Conservation (phyloP, 352 stramenopile species). For the Phytophthora constricta region DNA sequence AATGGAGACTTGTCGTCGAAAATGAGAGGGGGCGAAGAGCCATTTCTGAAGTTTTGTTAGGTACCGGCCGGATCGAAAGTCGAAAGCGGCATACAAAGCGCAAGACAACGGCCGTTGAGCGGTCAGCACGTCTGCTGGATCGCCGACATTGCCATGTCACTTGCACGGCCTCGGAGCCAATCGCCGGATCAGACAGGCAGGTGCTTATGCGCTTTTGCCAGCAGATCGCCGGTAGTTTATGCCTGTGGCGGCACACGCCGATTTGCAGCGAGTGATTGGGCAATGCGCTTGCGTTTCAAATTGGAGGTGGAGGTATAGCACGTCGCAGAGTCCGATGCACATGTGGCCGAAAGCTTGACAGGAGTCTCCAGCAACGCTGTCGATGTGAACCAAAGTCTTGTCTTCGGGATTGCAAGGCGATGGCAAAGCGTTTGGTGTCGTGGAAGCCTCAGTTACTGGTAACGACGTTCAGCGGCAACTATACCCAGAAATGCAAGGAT, state of each 20-base stretch:
- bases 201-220: conserved; percentile 22
- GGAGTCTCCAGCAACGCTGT: background rate
- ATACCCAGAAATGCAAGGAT: background rate
- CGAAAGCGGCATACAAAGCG: conserved; percentile 19
- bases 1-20: background rate
- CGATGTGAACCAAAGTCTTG: background rate
- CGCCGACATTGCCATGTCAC: conserved; percentile 33
- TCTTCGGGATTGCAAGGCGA: background rate
- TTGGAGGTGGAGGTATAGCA: conserved; percentile 26
- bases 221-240: conserved; percentile 14
- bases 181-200: conserved; percentile 19
- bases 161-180: conserved; percentile 30
- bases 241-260: conserved; percentile 23
- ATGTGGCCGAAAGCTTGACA: background rate
- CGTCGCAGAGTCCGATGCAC: conserved; percentile 23
- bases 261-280: conserved; percentile 12
- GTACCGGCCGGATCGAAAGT: conserved; percentile 11
- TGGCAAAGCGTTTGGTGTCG: no score
- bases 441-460: background rate
- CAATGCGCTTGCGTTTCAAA: conserved; percentile 16
- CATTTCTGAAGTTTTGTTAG: conserved; percentile 19
- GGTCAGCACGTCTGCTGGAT: conserved; percentile 15
- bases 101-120: conserved; percentile 22
- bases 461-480: background rate
- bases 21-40: background rate